phyloP scores from a whole-genome alignment of 805 yeast species.

The Saturnispora hagleri region DNA sequence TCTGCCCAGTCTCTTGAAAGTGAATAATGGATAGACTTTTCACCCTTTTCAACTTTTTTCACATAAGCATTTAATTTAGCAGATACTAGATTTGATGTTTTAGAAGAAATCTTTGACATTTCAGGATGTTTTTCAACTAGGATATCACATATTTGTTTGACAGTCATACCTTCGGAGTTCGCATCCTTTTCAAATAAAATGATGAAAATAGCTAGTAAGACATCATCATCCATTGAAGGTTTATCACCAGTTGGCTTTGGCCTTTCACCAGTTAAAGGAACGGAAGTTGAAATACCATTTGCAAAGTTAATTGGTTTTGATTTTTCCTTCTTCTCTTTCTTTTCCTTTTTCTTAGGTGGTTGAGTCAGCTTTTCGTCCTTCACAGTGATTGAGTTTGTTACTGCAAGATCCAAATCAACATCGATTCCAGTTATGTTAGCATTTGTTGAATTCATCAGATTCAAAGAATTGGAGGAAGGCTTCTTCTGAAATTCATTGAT shows the following conservation, averaged over 20 bases:
- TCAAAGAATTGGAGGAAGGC: background rate
- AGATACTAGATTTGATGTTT: slow-evolving; percentile 70
- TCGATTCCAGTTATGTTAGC: slow-evolving; percentile 3
- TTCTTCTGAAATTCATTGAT: slow-evolving; percentile 1
- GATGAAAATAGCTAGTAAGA: slow-evolving; percentile 63
- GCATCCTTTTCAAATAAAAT: slow-evolving; percentile 63
- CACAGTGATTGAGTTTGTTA: background rate
- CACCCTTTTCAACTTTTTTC: slow-evolving; percentile 75
- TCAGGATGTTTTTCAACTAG: slow-evolving; percentile 69
- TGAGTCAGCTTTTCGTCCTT: slow-evolving; percentile 6
- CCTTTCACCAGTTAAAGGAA: slow-evolving; percentile 70
- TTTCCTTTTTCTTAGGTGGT: slow-evolving; percentile 16
- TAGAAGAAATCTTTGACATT: slow-evolving; percentile 72
- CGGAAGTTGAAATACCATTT: slow-evolving; percentile 67
- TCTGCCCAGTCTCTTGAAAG: slow-evolving; percentile 86
- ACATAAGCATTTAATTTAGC: slow-evolving; percentile 82
- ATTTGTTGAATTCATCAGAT: slow-evolving; percentile 8
- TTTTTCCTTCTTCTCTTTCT: slow-evolving; percentile 21
- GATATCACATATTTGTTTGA: slow-evolving; percentile 75
- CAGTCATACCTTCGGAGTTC: slow-evolving; percentile 77
- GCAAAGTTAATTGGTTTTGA: slow-evolving; percentile 41
- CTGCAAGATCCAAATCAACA: slow-evolving; percentile 1
- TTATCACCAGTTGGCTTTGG: slow-evolving; percentile 63
- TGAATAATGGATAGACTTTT: slow-evolving; percentile 60
- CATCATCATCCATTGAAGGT: slow-evolving; percentile 60